A percentile compares a stretch with the other conserved stretches of the same genome.
These are phyloP conservation scores for Yamadazyma taylorii DNA, from an alignment of 1,139 yeast species.

Conservation along the genomic window DNA sequence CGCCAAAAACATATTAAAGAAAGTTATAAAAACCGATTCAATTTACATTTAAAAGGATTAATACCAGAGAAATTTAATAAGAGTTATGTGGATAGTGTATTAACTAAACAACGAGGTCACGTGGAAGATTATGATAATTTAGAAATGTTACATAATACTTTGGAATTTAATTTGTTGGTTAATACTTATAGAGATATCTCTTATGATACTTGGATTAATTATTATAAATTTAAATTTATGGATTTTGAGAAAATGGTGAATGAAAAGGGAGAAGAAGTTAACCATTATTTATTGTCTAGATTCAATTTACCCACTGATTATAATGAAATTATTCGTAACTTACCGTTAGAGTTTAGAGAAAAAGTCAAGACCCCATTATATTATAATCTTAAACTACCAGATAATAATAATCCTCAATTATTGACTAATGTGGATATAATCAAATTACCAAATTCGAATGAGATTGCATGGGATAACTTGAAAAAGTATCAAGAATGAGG, in stretches of 20 bases:
- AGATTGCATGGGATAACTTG: conserved; percentile 50
- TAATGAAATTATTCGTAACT: conserved; percentile 30
- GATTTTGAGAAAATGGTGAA: conserved; percentile 39
- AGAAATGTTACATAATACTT: conserved; percentile 46
- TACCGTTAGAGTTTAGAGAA: conserved; percentile 38
- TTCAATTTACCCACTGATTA: conserved; percentile 38
- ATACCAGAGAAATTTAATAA: conserved; percentile 36
- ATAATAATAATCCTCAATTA: conserved; percentile 32
- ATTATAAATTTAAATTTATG: conserved; percentile 37
- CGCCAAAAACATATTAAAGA: conserved; percentile 11
- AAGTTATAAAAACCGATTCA: conserved; percentile 22
- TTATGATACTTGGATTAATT: conserved; percentile 40
- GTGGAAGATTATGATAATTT: conserved; percentile 41
- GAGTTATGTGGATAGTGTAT: conserved; percentile 29
- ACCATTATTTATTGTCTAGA: conserved; percentile 16
- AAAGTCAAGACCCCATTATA: conserved; percentile 38
- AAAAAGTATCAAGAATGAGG: conserved; percentile 35
- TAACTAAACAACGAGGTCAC: conserved; percentile 31
- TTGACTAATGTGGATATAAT: conserved; percentile 42
- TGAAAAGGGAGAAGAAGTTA: conserved; percentile 8
- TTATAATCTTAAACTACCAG: conserved; percentile 33
- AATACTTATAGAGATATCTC: conserved; percentile 45
- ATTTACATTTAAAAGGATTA: conserved; percentile 38
- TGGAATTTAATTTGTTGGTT: conserved; percentile 41
- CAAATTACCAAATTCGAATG: conserved; percentile 46